phyloP scores from a whole-genome alignment of 2,329 filamentous ascomycete species.

The Lomentospora prolificans region DNA sequence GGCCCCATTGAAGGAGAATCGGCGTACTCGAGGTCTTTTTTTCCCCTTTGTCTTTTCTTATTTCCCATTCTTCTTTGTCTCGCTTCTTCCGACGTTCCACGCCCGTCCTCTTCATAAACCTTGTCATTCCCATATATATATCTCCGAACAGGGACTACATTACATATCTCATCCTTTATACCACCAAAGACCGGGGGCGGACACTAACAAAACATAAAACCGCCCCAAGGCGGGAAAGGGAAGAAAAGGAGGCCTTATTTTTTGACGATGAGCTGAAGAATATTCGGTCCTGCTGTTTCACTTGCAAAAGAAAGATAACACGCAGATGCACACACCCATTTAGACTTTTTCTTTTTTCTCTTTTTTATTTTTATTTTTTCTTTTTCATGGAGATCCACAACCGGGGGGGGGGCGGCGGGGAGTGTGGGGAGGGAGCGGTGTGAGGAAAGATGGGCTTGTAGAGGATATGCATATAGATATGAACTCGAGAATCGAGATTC shows the following conservation, averaged over 20 bases:
- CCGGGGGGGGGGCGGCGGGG: no score
- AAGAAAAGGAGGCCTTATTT: no score
- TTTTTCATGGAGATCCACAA: no score
- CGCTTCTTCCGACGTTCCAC: not conserved
- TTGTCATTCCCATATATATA: slow-evolving; percentile 3
- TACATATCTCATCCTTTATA: no score
- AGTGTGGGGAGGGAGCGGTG: no score
- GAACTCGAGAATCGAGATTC: slow-evolving; percentile 4
- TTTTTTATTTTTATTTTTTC: not conserved
- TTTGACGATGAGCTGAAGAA: no score
- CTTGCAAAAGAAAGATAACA: no score
- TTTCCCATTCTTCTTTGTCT: not conserved
- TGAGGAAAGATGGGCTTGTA: not conserved
- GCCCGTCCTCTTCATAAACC: not conserved
- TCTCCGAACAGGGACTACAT: no score
- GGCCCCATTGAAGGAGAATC: not conserved
- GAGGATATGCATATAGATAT: not conserved
- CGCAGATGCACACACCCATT: not conserved
- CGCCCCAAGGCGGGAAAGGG: no score
- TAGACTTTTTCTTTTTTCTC: slow-evolving; percentile 6
- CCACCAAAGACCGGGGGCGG: no score
- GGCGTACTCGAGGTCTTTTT: not conserved
- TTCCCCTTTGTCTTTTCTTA: slow-evolving; percentile 1
- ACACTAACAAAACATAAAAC: no score
- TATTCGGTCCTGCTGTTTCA: no score